Conservation (phyloP, 2,329 filamentous ascomycete genomes). For the Alternaria dauci region DNA sequence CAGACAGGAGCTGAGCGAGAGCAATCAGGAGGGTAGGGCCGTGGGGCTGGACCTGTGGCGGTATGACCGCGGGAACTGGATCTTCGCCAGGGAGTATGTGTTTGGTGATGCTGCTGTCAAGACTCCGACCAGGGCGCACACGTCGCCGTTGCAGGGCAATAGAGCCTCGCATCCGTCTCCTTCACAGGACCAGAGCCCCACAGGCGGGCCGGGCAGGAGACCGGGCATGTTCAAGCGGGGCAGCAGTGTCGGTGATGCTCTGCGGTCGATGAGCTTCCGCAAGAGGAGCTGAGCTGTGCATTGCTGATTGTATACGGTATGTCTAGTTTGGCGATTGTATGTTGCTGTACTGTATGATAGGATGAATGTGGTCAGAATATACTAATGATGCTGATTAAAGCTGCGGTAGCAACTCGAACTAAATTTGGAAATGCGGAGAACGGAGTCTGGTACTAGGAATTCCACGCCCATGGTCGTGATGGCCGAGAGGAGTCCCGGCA, state of each 20-base stretch:
- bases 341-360: background rate
- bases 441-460: background rate
- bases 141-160: background rate
- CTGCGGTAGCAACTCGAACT: background rate
- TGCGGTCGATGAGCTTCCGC: constrained; percentile 26
- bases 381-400: background rate
- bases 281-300: constrained; percentile 17
- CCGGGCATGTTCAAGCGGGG: constrained; percentile 27
- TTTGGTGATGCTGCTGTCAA: constrained; percentile 34
- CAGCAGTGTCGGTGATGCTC: constrained; percentile 24
- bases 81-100: constrained; percentile 47
- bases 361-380: background rate
- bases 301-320: background rate
- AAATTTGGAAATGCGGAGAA: constrained; percentile 1
- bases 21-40: constrained; percentile 46
- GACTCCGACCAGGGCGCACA: constrained; percentile 1
- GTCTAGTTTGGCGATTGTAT: background rate
- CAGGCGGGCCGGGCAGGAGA: constrained; percentile 14
- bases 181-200: constrained; percentile 4
- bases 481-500: constrained; percentile 1
- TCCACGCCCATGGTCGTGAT: constrained; percentile 8
- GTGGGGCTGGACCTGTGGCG: constrained; percentile 54
- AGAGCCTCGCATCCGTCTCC: constrained; percentile 10
- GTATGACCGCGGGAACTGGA: constrained; percentile 55
- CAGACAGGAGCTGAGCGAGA: constrained; percentile 38